Base-by-base conservation (phyloP, 805 yeast genomes). In the Candida sithepensis region DNA sequence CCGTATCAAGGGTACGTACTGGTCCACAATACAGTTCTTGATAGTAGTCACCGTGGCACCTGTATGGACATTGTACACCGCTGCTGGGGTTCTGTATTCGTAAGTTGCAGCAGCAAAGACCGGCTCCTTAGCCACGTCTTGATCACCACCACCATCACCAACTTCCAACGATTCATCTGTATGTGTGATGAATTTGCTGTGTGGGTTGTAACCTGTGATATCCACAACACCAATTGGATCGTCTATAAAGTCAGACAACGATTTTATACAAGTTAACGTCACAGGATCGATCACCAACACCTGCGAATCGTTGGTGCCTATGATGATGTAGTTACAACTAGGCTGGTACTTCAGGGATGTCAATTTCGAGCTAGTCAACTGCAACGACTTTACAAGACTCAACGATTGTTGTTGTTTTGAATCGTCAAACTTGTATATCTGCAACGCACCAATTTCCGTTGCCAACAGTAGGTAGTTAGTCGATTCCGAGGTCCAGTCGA, bases 231-330 rank as follows among this genome's bases (percentile, higher is more conserved):
- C 59, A 18, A 76, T 61, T 3, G 73, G 71, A 54, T 73, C 77
- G 59, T 77, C 79, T 4, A 71, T 60, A 19, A 21, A 8, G 28
- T 57, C 56, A 21, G 69, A 50, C 14, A 74, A 49, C 2, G 69
- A 66, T 30, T 58, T 58, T 16, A 52, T 39, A 47, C 68, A 64
- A 16, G 69, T 55, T 58, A 77, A 60, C 19, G 64, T 56, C 3
- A 47, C 23, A 2, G 73, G 63, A 49, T 66, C 65, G 67, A 78
- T 69, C 9, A 73, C 41, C 16, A 74, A 69, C 4, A 76, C 68
- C 23, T 71, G 69, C 32, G 82, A 79, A 51, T 76, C 81, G 44
- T 67, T 69, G 16, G 75, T 60, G 4, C 79, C 81, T 7, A 68
- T 67, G 14, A 68, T 68, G 32, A 76, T 49, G 48, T 57, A 69